Base-by-base conservation (phyloP, 495 filamentous ascomycete genomes). In the Penicillium salamii region DNA sequence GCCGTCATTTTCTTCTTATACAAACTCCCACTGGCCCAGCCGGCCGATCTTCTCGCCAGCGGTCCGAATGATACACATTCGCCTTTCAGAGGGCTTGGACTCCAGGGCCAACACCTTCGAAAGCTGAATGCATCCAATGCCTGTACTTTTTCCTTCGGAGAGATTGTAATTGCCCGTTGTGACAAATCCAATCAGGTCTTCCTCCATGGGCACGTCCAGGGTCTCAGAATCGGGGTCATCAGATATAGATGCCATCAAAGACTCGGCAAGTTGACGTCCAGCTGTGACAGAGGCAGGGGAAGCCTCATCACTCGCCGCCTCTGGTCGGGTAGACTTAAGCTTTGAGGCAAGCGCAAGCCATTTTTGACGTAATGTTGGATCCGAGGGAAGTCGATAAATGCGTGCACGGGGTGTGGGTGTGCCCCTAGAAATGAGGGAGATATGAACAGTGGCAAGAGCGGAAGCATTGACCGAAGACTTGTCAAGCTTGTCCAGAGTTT, bases 171-270 rank as follows among this genome's bases (percentile, higher is more conserved):
- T 86, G 2, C 92, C 93, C 2, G 85, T 87, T 18, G 90, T 96
- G 17, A 97, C 84, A 62, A 96, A 98, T 0, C 93, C 93, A 32
- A 98, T 87, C 23, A 97, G 71, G 59, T 96, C 89, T 12, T 79
- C 76, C 51, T 88, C 87, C 1, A 70, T 67, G 0, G 93, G 93
- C 5, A 88, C 81, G 1, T 79, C 60, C 0, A 88, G 81, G 49
- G 88, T 82, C 0, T 76, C 76, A 17, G 75, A 59, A 5, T 68
- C 71, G 26, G 66, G 50, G 63, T 74, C 57, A 49, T 70, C 50
- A 52, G 53, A 42, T 11, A 38, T 15, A n/a, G 37, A 36, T 2
- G 67, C 54, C 24, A 83, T 46, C 7, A 88, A 71, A 3, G 78
- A 76, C 29, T 70, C 65, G 4, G 82, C 81, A 9, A 87, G 66